Evolutionary conservation across 768 basidiomycete genomes (phyloP).

Genomic region (Rhodotorula toruloides): DNA sequence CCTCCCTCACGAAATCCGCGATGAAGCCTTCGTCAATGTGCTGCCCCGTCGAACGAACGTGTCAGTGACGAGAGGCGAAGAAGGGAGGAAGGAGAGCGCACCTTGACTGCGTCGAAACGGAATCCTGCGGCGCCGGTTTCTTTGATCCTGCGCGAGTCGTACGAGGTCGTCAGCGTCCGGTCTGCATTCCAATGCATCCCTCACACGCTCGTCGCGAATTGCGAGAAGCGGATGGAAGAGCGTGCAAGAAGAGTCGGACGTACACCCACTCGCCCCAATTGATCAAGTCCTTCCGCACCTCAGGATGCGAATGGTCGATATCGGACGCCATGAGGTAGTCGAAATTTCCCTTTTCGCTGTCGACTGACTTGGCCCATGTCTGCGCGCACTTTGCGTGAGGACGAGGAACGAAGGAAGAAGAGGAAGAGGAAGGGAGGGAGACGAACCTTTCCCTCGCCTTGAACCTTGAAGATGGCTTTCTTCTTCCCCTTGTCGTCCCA

Average conservation of each 20-base stretch:
- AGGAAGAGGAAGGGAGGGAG: no score
- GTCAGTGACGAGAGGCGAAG: neutral
- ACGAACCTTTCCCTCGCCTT: constrained; percentile 51
- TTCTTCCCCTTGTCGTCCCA: constrained; percentile 48
- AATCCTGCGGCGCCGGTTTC: constrained; percentile 51
- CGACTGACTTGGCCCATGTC: constrained; percentile 47
- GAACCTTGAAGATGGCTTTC: constrained; percentile 46
- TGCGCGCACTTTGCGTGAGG: no score
- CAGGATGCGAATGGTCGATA: constrained; percentile 49
- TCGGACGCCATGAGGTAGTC: constrained; percentile 29
- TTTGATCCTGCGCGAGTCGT: constrained; percentile 34
- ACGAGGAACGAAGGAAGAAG: no score
- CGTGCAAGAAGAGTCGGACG: no score
- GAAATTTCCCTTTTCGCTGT: constrained; percentile 46
- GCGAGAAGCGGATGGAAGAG: no score
- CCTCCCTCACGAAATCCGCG: constrained; percentile 47
- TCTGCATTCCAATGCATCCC: no score
- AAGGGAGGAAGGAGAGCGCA: constrained; percentile 36
- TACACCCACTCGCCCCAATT: constrained; percentile 49
- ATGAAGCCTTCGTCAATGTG: constrained; percentile 46
- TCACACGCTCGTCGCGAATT: no score
- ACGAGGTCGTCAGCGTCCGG: no score
- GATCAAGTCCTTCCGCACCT: constrained; percentile 46
- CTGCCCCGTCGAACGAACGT: neutral
- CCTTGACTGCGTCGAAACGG: constrained; percentile 48